Percentiles rank a stretch among this genome's conserved stretches.
phyloP scores from a whole-genome alignment of 164 flowering plant genomes.

The Akebia trifoliata region DNA sequence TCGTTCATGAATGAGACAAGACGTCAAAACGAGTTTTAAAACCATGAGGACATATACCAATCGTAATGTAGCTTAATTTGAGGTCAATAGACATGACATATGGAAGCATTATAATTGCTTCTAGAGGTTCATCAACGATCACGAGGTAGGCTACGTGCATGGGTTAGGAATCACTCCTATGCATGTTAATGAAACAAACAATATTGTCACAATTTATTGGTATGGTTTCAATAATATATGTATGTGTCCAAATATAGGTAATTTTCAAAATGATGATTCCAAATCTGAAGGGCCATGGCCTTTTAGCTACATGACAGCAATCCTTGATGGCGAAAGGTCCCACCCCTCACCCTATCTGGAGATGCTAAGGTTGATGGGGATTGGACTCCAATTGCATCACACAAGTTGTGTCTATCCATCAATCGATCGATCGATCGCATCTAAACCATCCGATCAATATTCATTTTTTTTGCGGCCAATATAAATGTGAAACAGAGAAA shows the following conservation, averaged over 20 bases:
- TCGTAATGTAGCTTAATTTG: no score
- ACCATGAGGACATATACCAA: no score
- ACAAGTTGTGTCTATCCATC: neutral
- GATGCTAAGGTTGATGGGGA: slow-evolving; percentile 3
- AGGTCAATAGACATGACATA: no score
- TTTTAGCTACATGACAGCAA: slow-evolving; percentile 18
- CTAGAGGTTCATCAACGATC: no score
- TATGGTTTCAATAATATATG: slow-evolving; percentile 12
- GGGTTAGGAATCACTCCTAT: slow-evolving; percentile 27
- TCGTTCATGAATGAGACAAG: no score
- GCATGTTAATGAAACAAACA: slow-evolving; percentile 13
- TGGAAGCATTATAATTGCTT: no score
- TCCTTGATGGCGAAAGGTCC: slow-evolving; percentile 18
- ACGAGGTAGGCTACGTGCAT: slow-evolving; percentile 37
- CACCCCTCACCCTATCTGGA: slow-evolving; percentile 13
- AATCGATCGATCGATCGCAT: no score
- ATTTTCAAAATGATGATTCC: slow-evolving; percentile 25
- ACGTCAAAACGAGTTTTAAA: no score
- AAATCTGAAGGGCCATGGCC: slow-evolving; percentile 22
- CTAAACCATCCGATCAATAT: no score
- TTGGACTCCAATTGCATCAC: neutral
- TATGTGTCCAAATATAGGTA: slow-evolving; percentile 29
- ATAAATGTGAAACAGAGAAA: no score
- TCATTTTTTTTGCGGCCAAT: no score
- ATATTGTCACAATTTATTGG: slow-evolving; percentile 12